Evolutionary conservation across 129 eudicot genomes (phyloP).

Genomic region (Arctium minus): DNA sequence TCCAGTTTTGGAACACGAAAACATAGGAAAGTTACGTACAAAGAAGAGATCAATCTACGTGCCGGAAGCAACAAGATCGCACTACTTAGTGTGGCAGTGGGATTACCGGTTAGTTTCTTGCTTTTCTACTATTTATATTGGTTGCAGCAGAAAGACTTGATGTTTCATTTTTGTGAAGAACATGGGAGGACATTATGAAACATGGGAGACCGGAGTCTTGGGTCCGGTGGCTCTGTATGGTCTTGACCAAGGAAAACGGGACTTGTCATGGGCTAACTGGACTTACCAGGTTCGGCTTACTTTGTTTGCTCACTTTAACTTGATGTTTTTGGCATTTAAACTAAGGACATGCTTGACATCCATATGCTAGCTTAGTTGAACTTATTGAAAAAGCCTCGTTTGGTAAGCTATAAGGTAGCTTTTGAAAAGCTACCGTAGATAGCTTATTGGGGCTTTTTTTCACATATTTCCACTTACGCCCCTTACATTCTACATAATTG

Average conservation of each 20-base stretch:
- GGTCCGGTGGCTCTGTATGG: slow-evolving; percentile 92
- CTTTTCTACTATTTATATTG: neutral
- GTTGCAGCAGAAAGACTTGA: neutral
- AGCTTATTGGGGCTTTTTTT: neutral
- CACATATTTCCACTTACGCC: neutral
- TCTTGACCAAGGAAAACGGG: slow-evolving; percentile 74
- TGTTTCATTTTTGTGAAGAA: slow-evolving; percentile 42
- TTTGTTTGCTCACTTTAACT: neutral
- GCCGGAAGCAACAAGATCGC: slow-evolving; percentile 75
- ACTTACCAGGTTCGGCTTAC: slow-evolving; percentile 61
- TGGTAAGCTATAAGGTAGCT: neutral
- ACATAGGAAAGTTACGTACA: slow-evolving; percentile 52
- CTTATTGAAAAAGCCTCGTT: neutral
- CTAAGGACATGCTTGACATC: neutral
- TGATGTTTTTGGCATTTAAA: neutral
- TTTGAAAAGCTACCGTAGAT: neutral
- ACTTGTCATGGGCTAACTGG: slow-evolving; percentile 84
- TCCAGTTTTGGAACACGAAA: slow-evolving; percentile 79
- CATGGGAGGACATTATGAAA: slow-evolving; percentile 87
- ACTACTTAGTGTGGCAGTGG: slow-evolving; percentile 92
- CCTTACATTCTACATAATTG: neutral
- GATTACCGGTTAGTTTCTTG: slow-evolving; percentile 69
- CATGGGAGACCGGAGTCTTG: slow-evolving; percentile 74
- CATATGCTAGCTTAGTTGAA: neutral
- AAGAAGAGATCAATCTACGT: slow-evolving; percentile 57